These are phyloP conservation scores for Citeromyces hawaiiensis DNA, from an alignment of 1,139 yeast genomes.

Conservation along the genomic window DNA sequence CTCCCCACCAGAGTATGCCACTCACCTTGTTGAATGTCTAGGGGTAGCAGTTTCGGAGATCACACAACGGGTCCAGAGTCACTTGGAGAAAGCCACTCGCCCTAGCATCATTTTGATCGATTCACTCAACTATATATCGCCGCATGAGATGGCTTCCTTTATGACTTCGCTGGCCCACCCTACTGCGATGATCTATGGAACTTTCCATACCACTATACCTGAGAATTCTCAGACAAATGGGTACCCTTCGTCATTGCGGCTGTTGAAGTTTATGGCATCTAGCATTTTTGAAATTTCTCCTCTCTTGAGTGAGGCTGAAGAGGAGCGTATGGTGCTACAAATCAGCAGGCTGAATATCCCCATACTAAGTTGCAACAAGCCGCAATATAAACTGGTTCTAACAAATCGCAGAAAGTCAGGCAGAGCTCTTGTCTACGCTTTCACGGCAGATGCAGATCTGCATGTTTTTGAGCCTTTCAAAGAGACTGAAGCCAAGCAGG, in stretches of 20 bases:
- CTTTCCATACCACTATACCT: slow-evolving; percentile 43
- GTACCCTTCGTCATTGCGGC: slow-evolving; percentile 36
- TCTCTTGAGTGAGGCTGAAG: slow-evolving; percentile 18
- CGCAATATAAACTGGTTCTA: slow-evolving; percentile 32
- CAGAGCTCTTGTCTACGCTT: slow-evolving; percentile 47
- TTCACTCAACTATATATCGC: slow-evolving; percentile 47
- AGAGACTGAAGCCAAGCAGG: slow-evolving; percentile 12
- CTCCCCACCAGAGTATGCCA: slow-evolving; percentile 33
- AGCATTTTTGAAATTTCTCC: slow-evolving; percentile 52
- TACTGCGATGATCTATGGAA: slow-evolving; percentile 38
- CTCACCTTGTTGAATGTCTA: slow-evolving; percentile 34
- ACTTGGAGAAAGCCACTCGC: slow-evolving; percentile 2
- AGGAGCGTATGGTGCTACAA: slow-evolving; percentile 33
- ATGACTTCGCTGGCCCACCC: slow-evolving; percentile 45
- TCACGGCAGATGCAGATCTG: slow-evolving; percentile 30
- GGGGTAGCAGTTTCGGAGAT: slow-evolving; percentile 8
- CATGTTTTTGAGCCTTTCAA: slow-evolving; percentile 32
- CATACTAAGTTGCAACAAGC: slow-evolving; percentile 29
- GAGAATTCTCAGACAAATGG: slow-evolving; percentile 15
- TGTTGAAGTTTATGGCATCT: slow-evolving; percentile 59
- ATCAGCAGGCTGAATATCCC: slow-evolving; percentile 35
- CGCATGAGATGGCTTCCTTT: slow-evolving; percentile 34
- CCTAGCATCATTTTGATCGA: slow-evolving; percentile 44
- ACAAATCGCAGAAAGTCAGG: slow-evolving; percentile 78
- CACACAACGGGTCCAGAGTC: slow-evolving; percentile 3